A percentile compares a stretch with the other conserved stretches of the same genome.
Conservation (phyloP, 371 early-diverging fungal species). For the Smittium mucronatum region DNA sequence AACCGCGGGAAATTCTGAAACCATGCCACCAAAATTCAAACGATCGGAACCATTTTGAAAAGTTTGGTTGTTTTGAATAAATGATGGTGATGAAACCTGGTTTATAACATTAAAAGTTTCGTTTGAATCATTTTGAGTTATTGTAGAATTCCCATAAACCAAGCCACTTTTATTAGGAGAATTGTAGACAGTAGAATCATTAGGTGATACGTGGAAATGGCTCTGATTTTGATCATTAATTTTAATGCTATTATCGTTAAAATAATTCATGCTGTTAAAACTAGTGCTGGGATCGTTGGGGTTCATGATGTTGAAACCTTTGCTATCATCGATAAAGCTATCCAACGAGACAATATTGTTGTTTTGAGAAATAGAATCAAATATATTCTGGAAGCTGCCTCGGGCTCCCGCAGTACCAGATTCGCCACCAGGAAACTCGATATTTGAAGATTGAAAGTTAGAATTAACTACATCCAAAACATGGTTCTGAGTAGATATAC, state of each 20-base stretch:
- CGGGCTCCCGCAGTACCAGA: conserved; percentile 20
- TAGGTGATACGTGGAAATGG: conserved; percentile 17
- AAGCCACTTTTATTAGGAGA: not conserved
- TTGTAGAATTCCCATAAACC: not conserved
- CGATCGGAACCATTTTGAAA: not conserved
- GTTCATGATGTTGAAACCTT: conserved; percentile 13
- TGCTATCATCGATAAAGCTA: not conserved
- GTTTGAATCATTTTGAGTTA: not conserved
- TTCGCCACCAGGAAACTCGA: not conserved
- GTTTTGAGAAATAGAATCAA: conserved; percentile 15
- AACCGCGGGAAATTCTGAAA: not conserved
- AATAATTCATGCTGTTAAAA: not conserved
- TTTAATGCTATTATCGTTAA: not conserved
- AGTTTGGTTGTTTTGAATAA: not conserved
- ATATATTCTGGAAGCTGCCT: conserved; percentile 13
- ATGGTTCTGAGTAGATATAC: not conserved
- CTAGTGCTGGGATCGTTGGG: not conserved
- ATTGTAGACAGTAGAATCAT: conserved; percentile 12
- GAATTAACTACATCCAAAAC: not conserved
- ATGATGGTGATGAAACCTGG: not conserved
- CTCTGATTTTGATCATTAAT: not conserved
- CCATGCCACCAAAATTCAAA: not conserved
- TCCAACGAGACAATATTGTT: conserved; percentile 11
- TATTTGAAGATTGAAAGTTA: not conserved
- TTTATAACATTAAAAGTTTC: not conserved